Base-by-base conservation (phyloP, 2,329 filamentous ascomycete species). In the Nemania diffusa region DNA sequence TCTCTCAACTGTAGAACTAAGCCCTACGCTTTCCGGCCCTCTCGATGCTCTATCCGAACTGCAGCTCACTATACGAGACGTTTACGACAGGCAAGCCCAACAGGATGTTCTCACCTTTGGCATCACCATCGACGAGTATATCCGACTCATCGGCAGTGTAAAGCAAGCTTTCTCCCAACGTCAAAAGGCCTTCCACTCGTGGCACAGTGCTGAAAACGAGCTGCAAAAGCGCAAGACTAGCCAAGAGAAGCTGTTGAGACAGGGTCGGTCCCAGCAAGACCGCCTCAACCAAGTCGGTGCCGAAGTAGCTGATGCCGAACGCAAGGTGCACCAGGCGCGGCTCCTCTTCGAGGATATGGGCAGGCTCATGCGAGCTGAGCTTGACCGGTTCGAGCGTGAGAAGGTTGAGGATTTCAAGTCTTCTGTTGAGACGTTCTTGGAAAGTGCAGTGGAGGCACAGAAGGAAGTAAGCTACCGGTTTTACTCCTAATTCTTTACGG, bases 401-500 rank as follows among this genome's bases (percentile, higher is more conserved):
- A 99, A 99, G 84, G 96, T 99, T 2, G 96, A 99, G 78, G 96
- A 99, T 78, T 99, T 99, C 81, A 99, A 99, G 85, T 96, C 92
- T 69, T 95, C 94, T 0, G 94, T 99, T 1, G 96, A 99, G 83
- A 99, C 96, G 1, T 99, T 97, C 81, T 81, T 99, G 74, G 96
- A 99, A 83, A 94, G 96, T 76, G 93, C 96, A 3, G 94, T 99
- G 3, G 96, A 99, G 81, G 96, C 95, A 62, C 96, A 99, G 83
- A 99, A 99, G 82, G 96, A 99, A 90, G 95, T 96, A 79, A 80
- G 88, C 80, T 24, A n/a, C 32, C n/a, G 9, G 20, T 44, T 48
- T 53, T 34, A 17, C 48, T 51, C 48, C 46, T 20, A 9, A 17
- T 48, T 15, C 34, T 51, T 50, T 48, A 57, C 22, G 3, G 51